Base-by-base conservation (phyloP, 371 early-diverging fungal species). In the Saksenaea vasiformis region DNA sequence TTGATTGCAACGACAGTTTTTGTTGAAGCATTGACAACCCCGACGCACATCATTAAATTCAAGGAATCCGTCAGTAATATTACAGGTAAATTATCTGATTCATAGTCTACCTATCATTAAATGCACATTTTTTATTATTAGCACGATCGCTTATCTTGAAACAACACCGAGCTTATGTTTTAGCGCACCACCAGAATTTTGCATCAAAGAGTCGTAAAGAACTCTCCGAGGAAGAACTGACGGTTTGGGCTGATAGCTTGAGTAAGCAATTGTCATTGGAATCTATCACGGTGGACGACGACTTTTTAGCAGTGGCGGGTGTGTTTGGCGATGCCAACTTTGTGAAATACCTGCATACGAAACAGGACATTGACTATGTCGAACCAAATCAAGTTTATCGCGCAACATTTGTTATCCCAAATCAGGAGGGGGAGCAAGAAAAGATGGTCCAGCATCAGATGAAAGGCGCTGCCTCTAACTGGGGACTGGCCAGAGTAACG, bases 31-130 rank as follows among this genome's bases (percentile, higher is more conserved):
- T 47, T 47, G 27, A 47, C n/a, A 47, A 47, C 51, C 10, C 63
- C 69, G 0, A 64, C 69, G 1, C 65, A 69, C 57, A 58, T 69
- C n/a, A 65, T 69, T 47, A 69, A 69, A 58, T 64, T 69, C 11
- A 69, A 69, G 34, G 27, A 44, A 15, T 19, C 54, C 1, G 53
- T 35, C 28, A 56, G 60, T 14, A 51, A 35, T 5, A 64, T 31
- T 14, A 38, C 17, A 27, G 67, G 69, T 61, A 53, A 34, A 58
- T 4, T 35, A 7, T 17, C 41, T 5, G 11, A 34, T 19, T 14
- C 37, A 34, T 22, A 2, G 17, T n/a, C 43, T 5, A 34, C 17
- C 3, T 19, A n/a, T n/a, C 36, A 31, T 31, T 57, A 35, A 28
- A 41, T 3, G 28, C 27, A 15, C 14, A 28, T 39, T 51, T 31